A percentile compares a stretch with the other conserved stretches of the same genome.
phyloP scores from a whole-genome alignment of 2,329 filamentous ascomycete genomes.

The Penicillium sp. region DNA sequence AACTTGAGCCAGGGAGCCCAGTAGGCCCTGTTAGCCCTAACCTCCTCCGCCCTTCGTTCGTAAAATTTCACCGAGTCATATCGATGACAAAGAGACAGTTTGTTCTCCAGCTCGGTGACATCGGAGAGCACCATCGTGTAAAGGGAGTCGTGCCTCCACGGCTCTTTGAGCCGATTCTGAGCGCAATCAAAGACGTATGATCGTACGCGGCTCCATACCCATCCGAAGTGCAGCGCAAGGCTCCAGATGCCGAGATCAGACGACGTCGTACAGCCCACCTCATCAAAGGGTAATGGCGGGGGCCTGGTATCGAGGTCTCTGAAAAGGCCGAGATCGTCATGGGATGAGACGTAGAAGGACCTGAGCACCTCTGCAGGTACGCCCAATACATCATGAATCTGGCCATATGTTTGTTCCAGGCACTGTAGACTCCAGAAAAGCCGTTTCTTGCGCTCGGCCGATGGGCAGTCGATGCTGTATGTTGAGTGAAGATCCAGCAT shows the following conservation, averaged over 20 bases:
- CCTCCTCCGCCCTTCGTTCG: slow-evolving; percentile 44
- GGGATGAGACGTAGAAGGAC: slow-evolving; percentile 23
- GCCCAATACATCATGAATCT: slow-evolving; percentile 42
- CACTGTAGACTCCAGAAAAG: slow-evolving; percentile 50
- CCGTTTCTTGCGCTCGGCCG: slow-evolving; percentile 43
- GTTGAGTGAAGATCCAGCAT: slow-evolving; percentile 43
- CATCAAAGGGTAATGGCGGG: slow-evolving; percentile 42
- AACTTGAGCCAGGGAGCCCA: slow-evolving; percentile 50
- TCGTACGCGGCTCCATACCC: slow-evolving; percentile 46
- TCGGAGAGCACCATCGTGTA: slow-evolving; percentile 48
- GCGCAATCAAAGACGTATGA: slow-evolving; percentile 47
- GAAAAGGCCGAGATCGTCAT: slow-evolving; percentile 13
- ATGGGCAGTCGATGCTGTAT: slow-evolving; percentile 34
- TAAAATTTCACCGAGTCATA: slow-evolving; percentile 51
- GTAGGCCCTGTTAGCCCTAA: slow-evolving; percentile 43
- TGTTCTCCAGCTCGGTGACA: slow-evolving; percentile 46
- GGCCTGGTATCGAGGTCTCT: slow-evolving; percentile 29
- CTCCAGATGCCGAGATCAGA: slow-evolving; percentile 48
- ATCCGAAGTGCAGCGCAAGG: slow-evolving; percentile 45
- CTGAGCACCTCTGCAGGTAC: slow-evolving; percentile 41
- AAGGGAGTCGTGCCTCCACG: slow-evolving; percentile 49
- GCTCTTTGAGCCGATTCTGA: slow-evolving; percentile 44
- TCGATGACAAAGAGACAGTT: slow-evolving; percentile 45
- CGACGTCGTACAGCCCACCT: slow-evolving; percentile 38
- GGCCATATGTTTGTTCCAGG: slow-evolving; percentile 47